Percentiles rank a stretch among this genome's conserved stretches.
These are phyloP conservation scores for Hura crepitans DNA, from an alignment of 441 rosid genomes.

Conservation along the genomic window DNA sequence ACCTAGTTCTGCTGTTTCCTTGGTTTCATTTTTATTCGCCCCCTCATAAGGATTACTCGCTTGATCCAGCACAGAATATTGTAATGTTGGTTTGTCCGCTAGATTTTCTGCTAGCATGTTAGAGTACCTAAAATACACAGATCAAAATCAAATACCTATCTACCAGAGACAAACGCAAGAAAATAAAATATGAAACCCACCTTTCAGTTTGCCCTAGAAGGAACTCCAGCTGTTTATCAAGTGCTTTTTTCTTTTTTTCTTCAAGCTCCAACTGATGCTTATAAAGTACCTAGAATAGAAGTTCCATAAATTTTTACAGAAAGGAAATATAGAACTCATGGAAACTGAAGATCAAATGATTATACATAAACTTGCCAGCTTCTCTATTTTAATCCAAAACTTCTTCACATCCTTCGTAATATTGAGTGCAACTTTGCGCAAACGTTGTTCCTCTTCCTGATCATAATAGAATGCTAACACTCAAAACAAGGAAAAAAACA, in stretches of 20 bases:
- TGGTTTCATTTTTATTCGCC: slow-evolving; percentile 32
- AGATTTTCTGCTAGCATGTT: slow-evolving; percentile 99
- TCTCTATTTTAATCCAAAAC: slow-evolving; percentile 96
- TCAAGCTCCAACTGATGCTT: slow-evolving; percentile 95
- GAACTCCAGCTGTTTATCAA: slow-evolving; percentile 96
- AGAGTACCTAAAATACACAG: slow-evolving; percentile 63
- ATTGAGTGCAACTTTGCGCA: slow-evolving; percentile 83
- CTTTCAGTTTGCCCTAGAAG: slow-evolving; percentile 99
- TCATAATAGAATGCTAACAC: slow-evolving; percentile 21
- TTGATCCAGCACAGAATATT: slow-evolving; percentile 30
- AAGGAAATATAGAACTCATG: background rate
- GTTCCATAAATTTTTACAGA: slow-evolving; percentile 10
- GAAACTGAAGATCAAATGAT: slow-evolving; percentile 22
- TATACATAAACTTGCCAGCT: slow-evolving; percentile 61
- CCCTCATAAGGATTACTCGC: slow-evolving; percentile 32
- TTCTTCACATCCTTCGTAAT: slow-evolving; percentile 96
- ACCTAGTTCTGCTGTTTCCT: slow-evolving; percentile 36
- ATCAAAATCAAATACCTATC: slow-evolving; percentile 15
- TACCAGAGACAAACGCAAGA: background rate
- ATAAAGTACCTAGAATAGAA: slow-evolving; percentile 70
- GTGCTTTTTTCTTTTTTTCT: slow-evolving; percentile 94
- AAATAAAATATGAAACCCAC: slow-evolving; percentile 28
- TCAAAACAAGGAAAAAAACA: slow-evolving; percentile 1
- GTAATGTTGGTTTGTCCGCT: slow-evolving; percentile 54
- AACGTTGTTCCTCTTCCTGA: slow-evolving; percentile 92